These are phyloP conservation scores for Grigorovia yakushimaensis DNA, from an alignment of 805 yeast species.

Conservation along the genomic window DNA sequence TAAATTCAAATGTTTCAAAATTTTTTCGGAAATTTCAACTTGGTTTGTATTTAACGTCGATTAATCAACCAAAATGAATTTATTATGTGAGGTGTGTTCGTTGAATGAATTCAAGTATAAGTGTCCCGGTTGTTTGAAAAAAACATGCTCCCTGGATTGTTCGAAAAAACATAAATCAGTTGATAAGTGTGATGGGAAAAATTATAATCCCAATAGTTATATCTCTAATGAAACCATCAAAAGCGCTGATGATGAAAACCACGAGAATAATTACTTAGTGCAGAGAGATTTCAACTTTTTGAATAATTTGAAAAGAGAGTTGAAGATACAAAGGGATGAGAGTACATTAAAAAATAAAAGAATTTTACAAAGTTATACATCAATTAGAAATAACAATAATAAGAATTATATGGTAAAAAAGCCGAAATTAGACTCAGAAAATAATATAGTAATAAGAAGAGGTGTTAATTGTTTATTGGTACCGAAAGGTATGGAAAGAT, in stretches of 20 bases:
- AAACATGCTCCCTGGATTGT: slow-evolving; percentile 65
- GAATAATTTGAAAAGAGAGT: slow-evolving; percentile 45
- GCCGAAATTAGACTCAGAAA: slow-evolving; percentile 3
- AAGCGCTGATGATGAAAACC: slow-evolving; percentile 27
- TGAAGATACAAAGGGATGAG: slow-evolving; percentile 52
- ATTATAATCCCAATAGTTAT: slow-evolving; percentile 48
- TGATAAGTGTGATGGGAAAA: slow-evolving; percentile 54
- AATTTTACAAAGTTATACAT: slow-evolving; percentile 27
- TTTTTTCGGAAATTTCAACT: too few species aligned
- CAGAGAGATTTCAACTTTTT: slow-evolving; percentile 82
- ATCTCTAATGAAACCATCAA: slow-evolving; percentile 39
- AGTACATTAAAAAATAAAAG: slow-evolving; percentile 35
- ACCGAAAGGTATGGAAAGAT: slow-evolving; percentile 69
- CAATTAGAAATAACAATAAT: slow-evolving; percentile 9
- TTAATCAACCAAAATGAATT: not conserved
- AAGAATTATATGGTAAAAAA: slow-evolving; percentile 10
- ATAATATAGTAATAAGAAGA: slow-evolving; percentile 35
- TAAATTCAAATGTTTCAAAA: too few species aligned
- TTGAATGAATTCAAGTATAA: slow-evolving; percentile 45
- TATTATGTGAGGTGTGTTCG: slow-evolving; percentile 38
- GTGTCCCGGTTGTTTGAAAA: slow-evolving; percentile 67
- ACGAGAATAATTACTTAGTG: slow-evolving; percentile 36
- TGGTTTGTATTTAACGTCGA: too few species aligned
- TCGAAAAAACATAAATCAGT: slow-evolving; percentile 59
- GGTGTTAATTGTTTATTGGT: slow-evolving; percentile 56